Evolutionary conservation across 1,139 yeast species (phyloP).

Genomic region (Saccharomyces hybrid): DNA sequence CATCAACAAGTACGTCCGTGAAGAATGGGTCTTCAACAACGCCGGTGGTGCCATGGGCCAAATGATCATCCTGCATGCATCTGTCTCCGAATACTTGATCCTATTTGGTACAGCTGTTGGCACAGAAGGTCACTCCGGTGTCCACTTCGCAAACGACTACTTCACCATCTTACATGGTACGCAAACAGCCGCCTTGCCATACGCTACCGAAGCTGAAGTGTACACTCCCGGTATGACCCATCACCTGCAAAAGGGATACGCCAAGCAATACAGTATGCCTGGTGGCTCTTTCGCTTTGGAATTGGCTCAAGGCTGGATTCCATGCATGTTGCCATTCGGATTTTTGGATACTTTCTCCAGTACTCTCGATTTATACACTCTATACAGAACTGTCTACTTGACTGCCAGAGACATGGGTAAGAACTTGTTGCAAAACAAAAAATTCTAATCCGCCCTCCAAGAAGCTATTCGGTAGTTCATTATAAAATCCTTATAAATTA

Average conservation of each 20-base stretch:
- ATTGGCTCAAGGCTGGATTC: constrained; percentile 98
- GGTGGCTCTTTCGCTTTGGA: constrained; percentile 80
- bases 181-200: constrained; percentile 64
- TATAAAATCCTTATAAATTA: neutral
- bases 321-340: constrained; percentile 95
- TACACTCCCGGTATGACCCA: constrained; percentile 80
- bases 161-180: constrained; percentile 80
- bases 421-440: constrained; percentile 45
- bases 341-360: constrained; percentile 71
- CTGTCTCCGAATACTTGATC: constrained; percentile 86
- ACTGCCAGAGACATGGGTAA: constrained; percentile 73
- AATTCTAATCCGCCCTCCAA: constrained; percentile 38
- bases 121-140: constrained; percentile 93
- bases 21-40: constrained; percentile 92
- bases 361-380: constrained; percentile 68
- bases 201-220: constrained; percentile 52
- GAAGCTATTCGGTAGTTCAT: neutral
- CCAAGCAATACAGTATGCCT: constrained; percentile 83
- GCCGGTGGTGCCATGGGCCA: constrained; percentile 99
- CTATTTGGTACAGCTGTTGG: constrained; percentile 85
- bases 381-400: constrained; percentile 58
- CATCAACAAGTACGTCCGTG: constrained; percentile 60
- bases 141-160: constrained; percentile 93
- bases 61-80: constrained; percentile 91
- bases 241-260: constrained; percentile 61